Percentiles rank a stretch among this genome's conserved stretches.
phyloP scores from a whole-genome alignment of 1,284 basidiomycete genomes.

The Coniophora puteana region DNA sequence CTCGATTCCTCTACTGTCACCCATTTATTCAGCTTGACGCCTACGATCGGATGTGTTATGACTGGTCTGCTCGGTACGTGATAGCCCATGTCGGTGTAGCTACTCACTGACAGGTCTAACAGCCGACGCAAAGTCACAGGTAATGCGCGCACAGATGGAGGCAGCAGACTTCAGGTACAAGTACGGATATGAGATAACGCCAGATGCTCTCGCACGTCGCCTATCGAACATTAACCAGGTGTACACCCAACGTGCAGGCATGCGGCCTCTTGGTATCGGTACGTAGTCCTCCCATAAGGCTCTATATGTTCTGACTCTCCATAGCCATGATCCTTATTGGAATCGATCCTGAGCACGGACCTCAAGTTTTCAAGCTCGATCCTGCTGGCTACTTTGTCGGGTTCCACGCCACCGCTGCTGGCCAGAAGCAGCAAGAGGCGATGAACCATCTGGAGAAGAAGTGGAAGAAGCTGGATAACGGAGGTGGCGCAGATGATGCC shows the following conservation, averaged over 20 bases:
- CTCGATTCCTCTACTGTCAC: conserved; percentile 94
- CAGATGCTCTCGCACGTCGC: conserved; percentile 89
- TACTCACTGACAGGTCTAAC: conserved; percentile 13
- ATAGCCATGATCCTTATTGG: conserved; percentile 96
- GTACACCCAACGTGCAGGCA: conserved; percentile 95
- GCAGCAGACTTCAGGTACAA: conserved; percentile 97
- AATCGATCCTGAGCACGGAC: conserved; percentile 84
- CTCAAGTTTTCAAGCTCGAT: conserved; percentile 97
- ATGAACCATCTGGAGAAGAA: conserved; percentile 99
- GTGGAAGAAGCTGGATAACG: conserved; percentile 91
- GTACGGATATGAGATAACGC: conserved; percentile 97
- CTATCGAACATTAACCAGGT: conserved; percentile 99
- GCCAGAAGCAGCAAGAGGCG: conserved; percentile 98
- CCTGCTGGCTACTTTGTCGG: conserved; percentile 99
- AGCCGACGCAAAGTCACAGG: conserved; percentile 95
- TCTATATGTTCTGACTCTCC: conserved; percentile 2
- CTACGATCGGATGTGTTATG: conserved; percentile 97
- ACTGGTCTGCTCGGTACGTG: conserved; percentile 87
- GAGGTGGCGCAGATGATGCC: conserved; percentile 73
- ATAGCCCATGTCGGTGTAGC: conserved; percentile 1
- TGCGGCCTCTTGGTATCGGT: conserved; percentile 97
- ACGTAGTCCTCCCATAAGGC: conserved; percentile 24
- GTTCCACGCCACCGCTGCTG: conserved; percentile 94
- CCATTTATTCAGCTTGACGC: conserved; percentile 95
- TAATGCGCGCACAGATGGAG: conserved; percentile 84